Base-by-base conservation (phyloP, 106 monocot species). In the Dactylorhiza incarnata region DNA sequence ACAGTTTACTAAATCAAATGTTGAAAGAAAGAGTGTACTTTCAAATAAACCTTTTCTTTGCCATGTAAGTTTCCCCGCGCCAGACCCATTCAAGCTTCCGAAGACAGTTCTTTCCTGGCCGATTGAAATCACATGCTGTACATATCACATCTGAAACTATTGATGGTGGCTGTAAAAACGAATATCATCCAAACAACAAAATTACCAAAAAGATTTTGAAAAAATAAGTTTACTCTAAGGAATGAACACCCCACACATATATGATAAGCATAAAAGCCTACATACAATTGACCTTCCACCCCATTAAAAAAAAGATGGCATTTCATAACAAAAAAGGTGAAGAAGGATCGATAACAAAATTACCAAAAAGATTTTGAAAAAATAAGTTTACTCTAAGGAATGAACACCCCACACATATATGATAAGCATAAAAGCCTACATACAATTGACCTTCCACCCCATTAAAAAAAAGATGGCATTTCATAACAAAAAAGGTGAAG, bases 11-110 rank as follows among this genome's bases (percentile, higher is more conserved):
- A 23, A n/a, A 9, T 14, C 14, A 72, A 16, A 49, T 11, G 19
- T 11, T 72, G 47, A 37, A 66, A 8, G 0, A 78, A 20, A 22
- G 44, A 52, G 52, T 22, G 48, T 6, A 12, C 16, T 53, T 23
- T 67, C 25, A 80, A 65, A 62, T 10, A 67, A 68, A 96, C 95
- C 92, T 97, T 80, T 78, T 89, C 73, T 91, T 97, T 19, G 86
- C 93, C 91, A 84, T 97, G 78, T 79, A 97, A 20, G 86, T 85
- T 80, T 97, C 97, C 43, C 97, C 97, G 51, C 97, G 83, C 97
- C 97, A 97, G 74, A 97, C 94, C 97, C 97, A 97, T 75, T 97
- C 97, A 76, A 97, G 97, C 73, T 89, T 91, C 48, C 97, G 81
- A 12, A 97, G 85, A 83, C 97, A 97, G 69, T 83, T 97, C 77